Base-by-base conservation (phyloP, 352 stramenopile species). In the Blastocystis sp. region DNA sequence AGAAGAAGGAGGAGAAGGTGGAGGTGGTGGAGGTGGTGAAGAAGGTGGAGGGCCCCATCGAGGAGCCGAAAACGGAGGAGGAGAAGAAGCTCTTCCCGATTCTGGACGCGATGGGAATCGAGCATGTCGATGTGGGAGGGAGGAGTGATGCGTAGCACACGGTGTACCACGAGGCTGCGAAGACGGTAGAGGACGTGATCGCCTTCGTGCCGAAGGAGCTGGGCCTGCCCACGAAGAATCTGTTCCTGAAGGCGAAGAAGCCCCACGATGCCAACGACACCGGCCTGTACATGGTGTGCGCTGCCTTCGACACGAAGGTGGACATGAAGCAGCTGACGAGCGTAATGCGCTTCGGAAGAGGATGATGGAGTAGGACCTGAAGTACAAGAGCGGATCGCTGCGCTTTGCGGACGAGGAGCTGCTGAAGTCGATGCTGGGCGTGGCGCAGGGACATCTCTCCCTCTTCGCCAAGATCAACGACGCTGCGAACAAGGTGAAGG, bases 171-270 rank as follows among this genome's bases (percentile, higher is more conserved):
- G 62, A 74, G 21, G 77, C 77, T 19, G 77, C 77, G 62, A 43
- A 87, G 62, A 87, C 77, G 23, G 77, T 87, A 19, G 77, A 87
- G 62, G 77, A 87, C 56, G 77, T 87, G 65, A 56, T 87, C n/a
- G 7, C 19, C 2, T 87, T 43, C 56, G 77, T 87, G 38, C 48
- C 69, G 28, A 40, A 21, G 40, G 14, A 10, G 1, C 41, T 21
- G 19, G 62, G 62, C 62, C 52, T 87, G 28, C 77, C 77, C 2
- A 87, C 77, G 3, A 87, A 87, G 59, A 87, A 87, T 43, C 77
- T 87, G 7, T 87, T 87, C 77, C 56, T 87, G 62, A 87, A 87
- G 77, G 77, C 77, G 14, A 87, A 87, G 59, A 87, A 87, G 43
- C 56, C 77, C 4, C 64, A 87, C 56, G 77, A 59, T 38, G 11